A percentile compares a stretch with the other conserved stretches of the same genome.
Evolutionary conservation across 176 grass and related monocot species (phyloP).

Genomic region (Aegilops sharonensis): DNA sequence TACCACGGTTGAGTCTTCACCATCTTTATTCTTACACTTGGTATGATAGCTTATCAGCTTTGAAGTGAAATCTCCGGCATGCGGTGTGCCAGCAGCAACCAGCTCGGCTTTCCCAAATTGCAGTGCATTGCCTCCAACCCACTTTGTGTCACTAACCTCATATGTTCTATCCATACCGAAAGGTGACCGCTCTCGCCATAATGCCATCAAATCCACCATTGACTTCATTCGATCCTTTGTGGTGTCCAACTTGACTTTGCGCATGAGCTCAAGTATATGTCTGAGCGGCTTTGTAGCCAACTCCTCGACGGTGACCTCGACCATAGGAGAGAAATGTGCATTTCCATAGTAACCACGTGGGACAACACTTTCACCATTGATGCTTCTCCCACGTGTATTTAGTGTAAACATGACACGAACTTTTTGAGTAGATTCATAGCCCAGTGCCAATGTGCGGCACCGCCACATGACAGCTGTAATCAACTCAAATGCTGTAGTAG

Average conservation of each 20-base stretch:
- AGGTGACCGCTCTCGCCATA: background rate
- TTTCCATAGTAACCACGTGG: conserved; percentile 1
- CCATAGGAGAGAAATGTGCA: conserved; percentile 17
- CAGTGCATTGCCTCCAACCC: background rate
- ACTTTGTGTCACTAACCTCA: conserved; percentile 1
- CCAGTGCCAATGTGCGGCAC: background rate
- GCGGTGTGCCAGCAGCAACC: background rate
- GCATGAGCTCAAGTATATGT: background rate
- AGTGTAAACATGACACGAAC: background rate
- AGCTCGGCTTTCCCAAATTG: background rate
- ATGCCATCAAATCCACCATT: background rate
- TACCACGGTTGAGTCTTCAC: background rate
- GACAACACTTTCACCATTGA: background rate
- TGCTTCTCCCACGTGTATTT: background rate
- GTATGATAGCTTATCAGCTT: conserved; percentile 14
- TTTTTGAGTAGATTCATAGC: background rate
- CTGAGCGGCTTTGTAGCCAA: background rate
- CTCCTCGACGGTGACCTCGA: background rate
- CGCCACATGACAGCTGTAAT: background rate
- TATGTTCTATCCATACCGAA: conserved; percentile 4
- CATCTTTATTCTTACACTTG: background rate
- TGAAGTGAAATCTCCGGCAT: conserved; percentile 1
- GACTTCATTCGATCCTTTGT: background rate
- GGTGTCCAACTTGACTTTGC: background rate
- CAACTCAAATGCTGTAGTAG: background rate